A percentile compares a stretch with the other conserved stretches of the same genome.
These are phyloP conservation scores for Bipolaris oryzae DNA, from an alignment of 2,329 filamentous ascomycete genomes.

Conservation along the genomic window DNA sequence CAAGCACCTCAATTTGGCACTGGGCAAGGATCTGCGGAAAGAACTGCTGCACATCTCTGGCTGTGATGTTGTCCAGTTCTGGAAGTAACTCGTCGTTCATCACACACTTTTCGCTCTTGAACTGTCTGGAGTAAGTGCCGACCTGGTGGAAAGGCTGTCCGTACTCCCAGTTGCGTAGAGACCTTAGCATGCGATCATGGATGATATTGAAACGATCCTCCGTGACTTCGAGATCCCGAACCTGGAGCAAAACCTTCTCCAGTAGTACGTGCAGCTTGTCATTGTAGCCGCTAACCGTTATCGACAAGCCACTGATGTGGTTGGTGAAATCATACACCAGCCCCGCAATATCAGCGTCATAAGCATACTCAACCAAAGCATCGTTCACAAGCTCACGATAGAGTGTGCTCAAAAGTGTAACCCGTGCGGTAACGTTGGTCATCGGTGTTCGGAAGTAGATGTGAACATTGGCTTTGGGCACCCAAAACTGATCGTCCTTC, in stretches of 20 bases:
- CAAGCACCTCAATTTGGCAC: conserved; percentile 84
- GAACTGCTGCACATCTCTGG: conserved; percentile 76
- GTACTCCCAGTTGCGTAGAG: conserved; percentile 84
- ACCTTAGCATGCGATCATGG: conserved; percentile 79
- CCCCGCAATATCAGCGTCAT: conserved; percentile 92
- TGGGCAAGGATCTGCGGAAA: conserved; percentile 81
- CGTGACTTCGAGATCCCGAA: conserved; percentile 82
- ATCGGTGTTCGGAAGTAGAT: conserved; percentile 81
- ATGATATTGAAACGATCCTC: conserved; percentile 90
- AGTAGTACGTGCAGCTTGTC: conserved; percentile 92
- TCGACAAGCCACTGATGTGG: conserved; percentile 73
- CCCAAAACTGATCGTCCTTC: conserved; percentile 98
- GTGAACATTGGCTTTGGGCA: conserved; percentile 88
- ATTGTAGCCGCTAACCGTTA: conserved; percentile 89
- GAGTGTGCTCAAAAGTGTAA: conserved; percentile 75
- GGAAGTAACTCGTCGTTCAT: conserved; percentile 79
- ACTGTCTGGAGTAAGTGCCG: conserved; percentile 78
- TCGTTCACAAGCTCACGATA: conserved; percentile 88
- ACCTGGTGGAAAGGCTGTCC: conserved; percentile 90
- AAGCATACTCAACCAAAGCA: conserved; percentile 88
- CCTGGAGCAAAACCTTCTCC: conserved; percentile 83
- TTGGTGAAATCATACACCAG: conserved; percentile 80
- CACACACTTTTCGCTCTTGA: conserved; percentile 77
- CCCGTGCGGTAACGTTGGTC: conserved; percentile 78
- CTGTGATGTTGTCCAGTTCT: conserved; percentile 76